Evolutionary conservation across 768 basidiomycete species (phyloP), one percentile per base, ranked within the genome.

Genomic region (Leccinum boreale): DNA sequence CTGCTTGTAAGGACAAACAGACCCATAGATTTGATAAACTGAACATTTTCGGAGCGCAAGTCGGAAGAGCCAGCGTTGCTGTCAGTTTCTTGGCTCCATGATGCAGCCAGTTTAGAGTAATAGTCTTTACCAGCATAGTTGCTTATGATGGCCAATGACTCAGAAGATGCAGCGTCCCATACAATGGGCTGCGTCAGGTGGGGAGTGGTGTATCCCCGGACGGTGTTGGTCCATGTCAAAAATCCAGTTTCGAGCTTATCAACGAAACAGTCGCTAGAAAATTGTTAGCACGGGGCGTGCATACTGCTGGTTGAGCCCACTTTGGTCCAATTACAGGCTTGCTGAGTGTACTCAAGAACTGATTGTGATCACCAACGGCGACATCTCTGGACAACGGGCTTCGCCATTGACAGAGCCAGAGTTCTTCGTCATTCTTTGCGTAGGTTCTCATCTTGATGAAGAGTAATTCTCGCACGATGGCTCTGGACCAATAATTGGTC

Each of bases 61-160:
- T 89, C 86, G 6, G 85, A 75, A 47, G 72, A 71, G 11, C 76
- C 73, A 26, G 78, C 69, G 51, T 73, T 79, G 69, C 81, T 84
- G 56, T 78, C 81, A 24, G 89, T 89, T 72, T 96, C 94, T 73
- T 95, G 92, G 29, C 86, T 79, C 85, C 91, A 94, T 10, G 91
- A 77, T 11, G 74, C 69, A 23, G 82, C 77, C 17, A 94, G 71
- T 60, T 83, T 79, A 24, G 75, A 65, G 66, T 89, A 86, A 75
- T 87, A 92, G 2, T 78, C 78, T 50, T 74, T 74, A n/a, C 66
- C 64, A 19, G 85, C 72, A 11, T 75, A 67, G 35, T 78, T 73
- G 35, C 72, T 70, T 59, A 94, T 80, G 14, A 81, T 79, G 23
- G 78, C 67, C 10, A 94, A 71, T 28, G 74, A 75, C 9, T 80